Conservation (phyloP, 768 basidiomycete genomes). For the Suillus subluteus region DNA sequence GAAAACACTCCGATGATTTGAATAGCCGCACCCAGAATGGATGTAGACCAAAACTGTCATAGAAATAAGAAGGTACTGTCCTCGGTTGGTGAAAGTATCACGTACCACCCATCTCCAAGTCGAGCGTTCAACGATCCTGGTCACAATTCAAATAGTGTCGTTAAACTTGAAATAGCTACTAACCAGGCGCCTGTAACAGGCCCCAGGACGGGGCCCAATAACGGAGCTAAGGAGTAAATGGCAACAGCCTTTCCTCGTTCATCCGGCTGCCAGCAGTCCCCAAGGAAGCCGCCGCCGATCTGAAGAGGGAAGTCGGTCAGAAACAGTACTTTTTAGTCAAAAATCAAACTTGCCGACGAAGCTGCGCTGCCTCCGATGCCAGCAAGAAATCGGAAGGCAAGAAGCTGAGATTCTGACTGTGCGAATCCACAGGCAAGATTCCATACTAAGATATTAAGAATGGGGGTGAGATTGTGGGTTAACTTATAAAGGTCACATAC, state of each 20-base stretch:
- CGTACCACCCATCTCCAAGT: conserved; percentile 77
- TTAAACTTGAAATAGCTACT: conserved; percentile 8
- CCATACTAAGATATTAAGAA: conserved; percentile 45
- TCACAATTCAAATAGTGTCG: conserved; percentile 10
- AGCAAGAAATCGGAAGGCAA: conserved; percentile 69
- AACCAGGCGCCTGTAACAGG: conserved; percentile 66
- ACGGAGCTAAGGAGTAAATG: conserved; percentile 64
- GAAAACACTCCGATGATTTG: conserved; percentile 60
- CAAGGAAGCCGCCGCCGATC: conserved; percentile 70
- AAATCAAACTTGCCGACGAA: conserved; percentile 40
- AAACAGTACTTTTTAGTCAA: no score
- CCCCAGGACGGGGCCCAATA: conserved; percentile 69
- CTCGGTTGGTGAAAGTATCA: conserved; percentile 3
- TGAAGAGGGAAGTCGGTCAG: conserved; percentile 12
- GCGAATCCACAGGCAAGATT: conserved; percentile 69
- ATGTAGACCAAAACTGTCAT: conserved; percentile 66
- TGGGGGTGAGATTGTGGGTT: not conserved
- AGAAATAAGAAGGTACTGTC: not conserved
- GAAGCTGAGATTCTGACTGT: conserved; percentile 55
- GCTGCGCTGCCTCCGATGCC: conserved; percentile 78
- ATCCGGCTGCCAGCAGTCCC: conserved; percentile 63
- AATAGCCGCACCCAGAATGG: conserved; percentile 54
- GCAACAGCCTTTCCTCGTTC: conserved; percentile 67
- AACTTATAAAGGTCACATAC: conserved; percentile 34
- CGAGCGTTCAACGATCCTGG: conserved; percentile 56